A percentile compares a stretch with the other conserved stretches of the same genome.
These are phyloP conservation scores for Phaseolus coccineus DNA, from an alignment of 331 rosid genomes.

Conservation along the genomic window DNA sequence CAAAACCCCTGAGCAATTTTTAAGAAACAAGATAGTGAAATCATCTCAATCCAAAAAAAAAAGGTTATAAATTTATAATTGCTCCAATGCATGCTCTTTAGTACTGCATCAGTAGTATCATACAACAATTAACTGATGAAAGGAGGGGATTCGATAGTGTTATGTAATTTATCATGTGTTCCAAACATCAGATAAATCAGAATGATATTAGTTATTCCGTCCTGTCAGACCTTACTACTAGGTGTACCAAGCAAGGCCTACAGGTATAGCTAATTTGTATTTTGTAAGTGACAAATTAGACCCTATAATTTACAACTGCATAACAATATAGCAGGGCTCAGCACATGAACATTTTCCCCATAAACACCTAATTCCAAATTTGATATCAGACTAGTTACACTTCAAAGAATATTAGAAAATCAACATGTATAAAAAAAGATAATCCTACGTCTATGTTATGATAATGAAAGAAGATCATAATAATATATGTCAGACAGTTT, in stretches of 20 bases:
- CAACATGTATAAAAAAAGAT: neutral
- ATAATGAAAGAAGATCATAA: neutral
- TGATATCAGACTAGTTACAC: neutral
- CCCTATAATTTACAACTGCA: neutral
- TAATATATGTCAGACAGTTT: constrained; percentile 4
- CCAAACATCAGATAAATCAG: neutral
- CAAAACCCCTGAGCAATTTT: neutral
- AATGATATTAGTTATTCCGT: neutral
- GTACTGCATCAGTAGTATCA: neutral
- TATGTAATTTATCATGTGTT: neutral
- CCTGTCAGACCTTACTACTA: neutral
- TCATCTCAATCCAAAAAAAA: neutral
- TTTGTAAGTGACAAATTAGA: constrained; percentile 6
- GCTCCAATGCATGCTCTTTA: neutral
- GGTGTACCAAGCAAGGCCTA: neutral
- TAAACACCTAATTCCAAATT: constrained; percentile 7
- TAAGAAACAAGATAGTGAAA: neutral
- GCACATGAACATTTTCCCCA: neutral
- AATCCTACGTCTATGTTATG: constrained; percentile 1
- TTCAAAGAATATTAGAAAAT: constrained; percentile 22
- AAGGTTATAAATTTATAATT: neutral
- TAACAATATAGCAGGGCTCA: neutral
- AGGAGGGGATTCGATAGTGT: neutral
- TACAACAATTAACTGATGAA: neutral
- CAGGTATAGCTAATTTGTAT: constrained; percentile 1